Evolutionary conservation across 306 rosid genomes (phyloP), one percentile per base, ranked within the genome.

Genomic region (Cicer judaicum): DNA sequence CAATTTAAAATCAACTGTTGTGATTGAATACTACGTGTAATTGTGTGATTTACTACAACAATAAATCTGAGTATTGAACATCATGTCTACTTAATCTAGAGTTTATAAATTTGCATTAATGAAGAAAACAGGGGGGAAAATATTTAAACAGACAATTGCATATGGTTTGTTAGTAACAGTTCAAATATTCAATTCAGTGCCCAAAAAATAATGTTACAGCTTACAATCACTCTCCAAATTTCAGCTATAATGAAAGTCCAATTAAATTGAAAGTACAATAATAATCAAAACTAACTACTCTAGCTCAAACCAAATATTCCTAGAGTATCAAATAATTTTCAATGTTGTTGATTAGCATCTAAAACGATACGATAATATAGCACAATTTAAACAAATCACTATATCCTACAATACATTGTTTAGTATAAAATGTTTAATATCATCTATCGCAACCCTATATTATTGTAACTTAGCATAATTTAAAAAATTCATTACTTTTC

Each of bases 251-350:
- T 48, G 21, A 14, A 61, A 64, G 38, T 10, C 49, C 78, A 64
- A 59, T 52, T 15, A 59, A 56, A 24, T 57, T 66, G 11, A 66
- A 75, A 76, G 52, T 4, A 29, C 36, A 5, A 44, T 8, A 43
- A 48, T 62, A 54, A 81, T 59, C 46, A 60, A 83, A 80, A 75
- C 72, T 77, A 70, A 39, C 19, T 60, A 78, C 63, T 54, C 64
- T 74, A 70, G 89, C 95, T 88, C 88, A 81, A 86, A 79, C 89
- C 88, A 80, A 77, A 62, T 36, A 59, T 53, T 57, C 24, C 53
- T 53, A 54, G 56, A 21, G 6, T 16, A 46, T 61, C 29, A 11
- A 48, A 7, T 18, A 18, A 42, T 7, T 3, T 29, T 1, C 36
- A 29, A 3, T 29, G 36, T 29, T 29, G 5, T 29, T 5, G 4